These are phyloP conservation scores for Phaeotremella skinneri DNA, from an alignment of 768 basidiomycete genomes.

Conservation along the genomic window DNA sequence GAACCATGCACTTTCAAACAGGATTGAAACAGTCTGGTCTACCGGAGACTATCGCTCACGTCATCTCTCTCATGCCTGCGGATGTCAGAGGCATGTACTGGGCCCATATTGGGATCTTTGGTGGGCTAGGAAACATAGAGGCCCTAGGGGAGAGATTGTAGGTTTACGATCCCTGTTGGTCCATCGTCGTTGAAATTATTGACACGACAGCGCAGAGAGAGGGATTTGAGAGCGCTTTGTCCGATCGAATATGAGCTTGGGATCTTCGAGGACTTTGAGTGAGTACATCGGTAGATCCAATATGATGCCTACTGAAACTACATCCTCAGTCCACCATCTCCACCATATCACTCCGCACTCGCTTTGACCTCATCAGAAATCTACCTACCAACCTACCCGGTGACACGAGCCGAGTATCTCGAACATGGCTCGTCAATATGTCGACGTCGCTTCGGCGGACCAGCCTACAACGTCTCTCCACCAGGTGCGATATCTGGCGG, in stretches of 20 bases:
- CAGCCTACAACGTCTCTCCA: slow-evolving; percentile 36
- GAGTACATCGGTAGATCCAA: slow-evolving; percentile 46
- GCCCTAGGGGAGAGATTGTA: slow-evolving; percentile 76
- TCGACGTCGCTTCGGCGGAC: slow-evolving; percentile 65
- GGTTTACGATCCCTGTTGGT: no score
- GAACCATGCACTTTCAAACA: slow-evolving; percentile 34
- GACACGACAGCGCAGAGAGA: slow-evolving; percentile 56
- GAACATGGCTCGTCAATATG: slow-evolving; percentile 76
- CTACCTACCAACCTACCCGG: slow-evolving; percentile 58
- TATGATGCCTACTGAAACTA: background rate
- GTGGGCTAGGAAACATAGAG: slow-evolving; percentile 73
- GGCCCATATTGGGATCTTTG: slow-evolving; percentile 86
- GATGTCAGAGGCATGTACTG: slow-evolving; percentile 92
- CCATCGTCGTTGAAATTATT: slow-evolving; percentile 2
- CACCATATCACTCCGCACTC: slow-evolving; percentile 41
- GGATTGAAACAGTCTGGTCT: slow-evolving; percentile 81
- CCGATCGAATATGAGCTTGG: slow-evolving; percentile 75
- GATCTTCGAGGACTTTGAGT: slow-evolving; percentile 74
- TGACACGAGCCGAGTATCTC: slow-evolving; percentile 78
- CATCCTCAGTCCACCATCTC: slow-evolving; percentile 31
- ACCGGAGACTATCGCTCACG: slow-evolving; percentile 68
- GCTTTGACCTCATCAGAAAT: slow-evolving; percentile 60
- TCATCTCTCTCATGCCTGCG: slow-evolving; percentile 70
- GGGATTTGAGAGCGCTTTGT: slow-evolving; percentile 74
- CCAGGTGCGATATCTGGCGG: slow-evolving; percentile 33